phyloP scores from a whole-genome alignment of 106 monocot species.

The Posidonia australis region DNA sequence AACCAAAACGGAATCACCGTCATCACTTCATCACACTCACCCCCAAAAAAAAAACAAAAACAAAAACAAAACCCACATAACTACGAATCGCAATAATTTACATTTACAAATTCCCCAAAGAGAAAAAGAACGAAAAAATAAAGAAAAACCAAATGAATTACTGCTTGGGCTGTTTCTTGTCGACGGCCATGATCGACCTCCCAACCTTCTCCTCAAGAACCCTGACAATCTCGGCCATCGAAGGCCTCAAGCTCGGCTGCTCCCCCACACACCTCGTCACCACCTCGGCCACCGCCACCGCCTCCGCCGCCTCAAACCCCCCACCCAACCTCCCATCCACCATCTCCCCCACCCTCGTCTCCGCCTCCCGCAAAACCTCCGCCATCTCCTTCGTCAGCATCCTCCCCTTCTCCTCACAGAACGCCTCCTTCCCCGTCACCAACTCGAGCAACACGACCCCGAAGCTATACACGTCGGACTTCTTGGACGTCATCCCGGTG shows the following conservation, averaged over 20 bases:
- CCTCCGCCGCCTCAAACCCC: conserved; percentile 40
- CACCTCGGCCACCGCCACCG: conserved; percentile 29
- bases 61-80: too few species aligned
- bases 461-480: conserved; percentile 78
- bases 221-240: conserved; percentile 58
- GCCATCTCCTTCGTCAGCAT: conserved; percentile 2
- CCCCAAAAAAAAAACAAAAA: too few species aligned
- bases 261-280: conserved; percentile 45
- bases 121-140: not conserved
- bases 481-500: conserved; percentile 33
- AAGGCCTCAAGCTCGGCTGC: conserved; percentile 60
- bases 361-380: conserved; percentile 7
- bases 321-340: conserved; percentile 43
- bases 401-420: not conserved
- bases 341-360: conserved; percentile 6
- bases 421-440: conserved; percentile 12
- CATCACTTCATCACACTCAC: too few species aligned
- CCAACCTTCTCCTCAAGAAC: conserved; percentile 30
- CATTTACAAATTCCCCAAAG: not conserved
- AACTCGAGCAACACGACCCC: conserved; percentile 62
- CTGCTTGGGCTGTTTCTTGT: not conserved
- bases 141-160: not conserved
- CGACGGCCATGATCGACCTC: conserved; percentile 20
- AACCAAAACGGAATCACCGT: too few species aligned
- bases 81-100: too few species aligned